Percentiles rank a stretch among this genome's conserved stretches.
Evolutionary conservation across 2,329 filamentous ascomycete species (phyloP).

Genomic region (Cladosporium sp.): DNA sequence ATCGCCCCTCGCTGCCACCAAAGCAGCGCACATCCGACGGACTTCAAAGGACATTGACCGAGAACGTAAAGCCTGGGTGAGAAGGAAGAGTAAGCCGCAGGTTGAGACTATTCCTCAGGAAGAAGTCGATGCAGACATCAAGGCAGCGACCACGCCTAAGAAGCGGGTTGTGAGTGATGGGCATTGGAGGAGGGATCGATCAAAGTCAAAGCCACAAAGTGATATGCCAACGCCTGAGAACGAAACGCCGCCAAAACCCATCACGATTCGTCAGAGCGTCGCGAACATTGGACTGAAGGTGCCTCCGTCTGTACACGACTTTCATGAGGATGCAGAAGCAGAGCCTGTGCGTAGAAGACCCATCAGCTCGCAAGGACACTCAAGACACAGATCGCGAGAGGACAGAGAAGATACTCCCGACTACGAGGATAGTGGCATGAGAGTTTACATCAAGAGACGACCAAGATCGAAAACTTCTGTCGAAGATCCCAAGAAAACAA

Average conservation of each 20-base stretch:
- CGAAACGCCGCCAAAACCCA: slow-evolving; percentile 26
- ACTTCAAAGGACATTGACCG: slow-evolving; percentile 27
- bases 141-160: slow-evolving; percentile 64
- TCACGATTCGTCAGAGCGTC: slow-evolving; percentile 27
- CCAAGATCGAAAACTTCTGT: slow-evolving; percentile 18
- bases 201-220: slow-evolving; percentile 9
- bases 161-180: slow-evolving; percentile 92
- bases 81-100: slow-evolving; percentile 30
- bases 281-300: slow-evolving; percentile 31
- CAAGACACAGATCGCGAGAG: slow-evolving; percentile 21
- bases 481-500: slow-evolving; percentile 20
- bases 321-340: slow-evolving; percentile 24
- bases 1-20: neutral
- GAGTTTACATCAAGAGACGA: slow-evolving; percentile 30
- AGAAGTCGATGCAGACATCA: slow-evolving; percentile 41
- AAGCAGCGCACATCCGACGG: slow-evolving; percentile 17
- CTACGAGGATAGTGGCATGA: slow-evolving; percentile 30
- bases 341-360: slow-evolving; percentile 21
- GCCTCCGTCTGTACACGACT: slow-evolving; percentile 29
- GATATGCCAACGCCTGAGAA: slow-evolving; percentile 25
- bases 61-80: slow-evolving; percentile 33
- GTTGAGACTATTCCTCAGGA: slow-evolving; percentile 37
- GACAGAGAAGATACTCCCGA: slow-evolving; percentile 24
- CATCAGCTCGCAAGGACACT: slow-evolving; percentile 19
- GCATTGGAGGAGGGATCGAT: slow-evolving; percentile 59